Evolutionary conservation across 805 yeast species (phyloP), one percentile per base, ranked within the genome.

Genomic region (Wickerhamomyces pijperi): DNA sequence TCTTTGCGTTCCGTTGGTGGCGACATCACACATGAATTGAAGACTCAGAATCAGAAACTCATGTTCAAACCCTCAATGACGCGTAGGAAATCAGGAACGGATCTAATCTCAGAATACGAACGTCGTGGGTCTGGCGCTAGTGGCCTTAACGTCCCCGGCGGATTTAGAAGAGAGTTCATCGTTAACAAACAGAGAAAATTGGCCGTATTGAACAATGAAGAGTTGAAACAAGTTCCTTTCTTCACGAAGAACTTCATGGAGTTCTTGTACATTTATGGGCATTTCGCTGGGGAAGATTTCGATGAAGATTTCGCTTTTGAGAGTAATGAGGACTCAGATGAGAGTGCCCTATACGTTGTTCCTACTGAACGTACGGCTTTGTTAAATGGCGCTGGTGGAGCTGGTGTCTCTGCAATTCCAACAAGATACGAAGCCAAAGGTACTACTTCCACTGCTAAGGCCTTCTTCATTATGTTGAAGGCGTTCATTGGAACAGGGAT

Each of bases 231-330:
- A 35, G 61, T 65, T 3, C 71, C 76, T 9, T 67, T 77, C 41
- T 56, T 82, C 32, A 77, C 94, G 1, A 70, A 75, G 42, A 83
- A 82, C 56, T 83, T 83, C 46, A 65, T 82, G 48, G 92, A 83
- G 55, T 83, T 83, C 51, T 62, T 83, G 35, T 77, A 82, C 45
- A 68, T 83, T 7, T 83, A 83, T 57, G 94, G 94, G 6, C 90
- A 83, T 62, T 83, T 83, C 59, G 92, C 92, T 2, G 94, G 94
- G 54, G 92, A 82, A 58, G 74, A 78, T 32, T 67, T 82, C 39
- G 90, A 81, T 49, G 90, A 82, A 49, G 87, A 77, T 51, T 72
- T 64, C 39, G 49, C 54, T 42, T 49, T 65, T 35, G 63, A 49
- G 32, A 64, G 50, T 17, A 51, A 44, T 11, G 42, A 46, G 17